phyloP scores from a whole-genome alignment of 106 monocot species.

The Xerophyta viscosa region DNA sequence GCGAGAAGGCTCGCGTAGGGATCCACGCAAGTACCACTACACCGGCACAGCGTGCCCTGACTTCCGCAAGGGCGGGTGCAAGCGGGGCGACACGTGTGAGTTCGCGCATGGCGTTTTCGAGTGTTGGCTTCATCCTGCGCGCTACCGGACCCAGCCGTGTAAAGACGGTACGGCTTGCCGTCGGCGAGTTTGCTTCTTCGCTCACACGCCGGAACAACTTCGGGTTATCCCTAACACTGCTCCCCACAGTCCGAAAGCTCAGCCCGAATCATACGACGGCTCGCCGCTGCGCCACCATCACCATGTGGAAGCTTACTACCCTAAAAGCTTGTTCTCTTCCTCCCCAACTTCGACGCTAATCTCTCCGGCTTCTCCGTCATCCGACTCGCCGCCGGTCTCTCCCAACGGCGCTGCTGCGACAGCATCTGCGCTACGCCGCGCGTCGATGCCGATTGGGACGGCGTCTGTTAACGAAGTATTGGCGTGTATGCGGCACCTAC shows the following conservation, averaged over 20 bases:
- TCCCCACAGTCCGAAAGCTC: constrained; percentile 15
- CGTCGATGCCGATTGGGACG: neutral
- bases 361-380: constrained; percentile 39
- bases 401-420: constrained; percentile 27
- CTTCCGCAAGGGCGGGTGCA: constrained; percentile 71
- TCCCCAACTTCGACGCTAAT: constrained; percentile 28
- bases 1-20: constrained; percentile 74
- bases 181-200: constrained; percentile 63
- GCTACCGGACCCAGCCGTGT: constrained; percentile 93
- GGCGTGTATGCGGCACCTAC: constrained; percentile 39
- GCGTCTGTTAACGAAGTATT: constrained; percentile 29
- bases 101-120: constrained; percentile 94
- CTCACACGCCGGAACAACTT: constrained; percentile 79
- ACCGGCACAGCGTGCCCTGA: constrained; percentile 79
- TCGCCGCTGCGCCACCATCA: constrained; percentile 32
- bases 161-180: constrained; percentile 82
- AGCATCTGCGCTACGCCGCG: constrained; percentile 2
- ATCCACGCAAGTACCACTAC: constrained; percentile 69
- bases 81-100: constrained; percentile 70
- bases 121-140: constrained; percentile 87
- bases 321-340: constrained; percentile 20
- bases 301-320: constrained; percentile 14
- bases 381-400: constrained; percentile 54
- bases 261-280: constrained; percentile 51
- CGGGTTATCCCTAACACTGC: constrained; percentile 35